phyloP scores from a whole-genome alignment of 176 grass and related monocot genomes.

The Zoysia japonica region DNA sequence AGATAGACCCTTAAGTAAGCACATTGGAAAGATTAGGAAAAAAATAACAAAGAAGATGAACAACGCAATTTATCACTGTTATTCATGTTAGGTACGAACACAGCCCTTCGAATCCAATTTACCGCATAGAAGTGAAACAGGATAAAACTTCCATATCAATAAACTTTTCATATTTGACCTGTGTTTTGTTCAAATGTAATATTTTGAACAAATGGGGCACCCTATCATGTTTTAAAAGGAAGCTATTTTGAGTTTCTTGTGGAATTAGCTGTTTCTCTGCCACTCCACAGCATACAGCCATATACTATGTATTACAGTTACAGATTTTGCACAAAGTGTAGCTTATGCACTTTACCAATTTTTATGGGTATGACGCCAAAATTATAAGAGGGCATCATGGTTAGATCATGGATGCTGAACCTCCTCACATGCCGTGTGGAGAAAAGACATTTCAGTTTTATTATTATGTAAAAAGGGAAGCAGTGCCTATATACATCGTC shows the following conservation, averaged over 20 bases:
- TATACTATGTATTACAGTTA: background rate
- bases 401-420: background rate
- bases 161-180: background rate
- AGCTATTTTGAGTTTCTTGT: background rate
- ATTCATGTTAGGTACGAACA: background rate
- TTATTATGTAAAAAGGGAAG: background rate
- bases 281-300: background rate
- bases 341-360: background rate
- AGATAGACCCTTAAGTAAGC: background rate
- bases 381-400: background rate
- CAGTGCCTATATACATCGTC: background rate
- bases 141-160: background rate
- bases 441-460: background rate
- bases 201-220: background rate
- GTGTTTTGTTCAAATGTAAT: background rate
- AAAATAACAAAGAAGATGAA: conserved; percentile 1
- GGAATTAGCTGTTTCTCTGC: background rate
- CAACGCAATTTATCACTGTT: background rate
- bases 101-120: background rate
- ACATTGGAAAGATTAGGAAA: conserved; percentile 5
- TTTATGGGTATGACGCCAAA: background rate
- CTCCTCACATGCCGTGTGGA: background rate
- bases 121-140: background rate
- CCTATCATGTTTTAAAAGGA: background rate
- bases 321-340: background rate